Evolutionary conservation across 106 monocot genomes (phyloP), one percentile per base, ranked within the genome.

Genomic region (Platanthera zijinensis): DNA sequence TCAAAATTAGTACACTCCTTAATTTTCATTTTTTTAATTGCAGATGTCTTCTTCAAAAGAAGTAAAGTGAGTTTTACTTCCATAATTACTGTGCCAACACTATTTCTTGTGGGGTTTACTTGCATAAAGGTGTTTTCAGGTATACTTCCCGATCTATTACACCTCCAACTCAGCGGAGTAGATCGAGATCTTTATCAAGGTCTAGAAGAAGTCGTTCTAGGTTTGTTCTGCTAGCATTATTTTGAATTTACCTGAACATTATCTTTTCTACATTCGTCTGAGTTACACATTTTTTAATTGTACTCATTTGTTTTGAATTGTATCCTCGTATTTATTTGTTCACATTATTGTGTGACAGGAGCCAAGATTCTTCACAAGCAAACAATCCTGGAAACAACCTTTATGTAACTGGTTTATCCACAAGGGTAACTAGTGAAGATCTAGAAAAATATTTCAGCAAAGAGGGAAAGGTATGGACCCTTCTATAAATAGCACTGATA

Each of bases 361-460:
- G 86, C 73, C 74, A 22, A 75, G 90, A 90, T 56, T 63, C 72
- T 71, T 63, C 11, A 22, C 71, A 59, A 61, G 52, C 78, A 48
- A 28, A 15, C 11, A 94, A 94, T 79, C 94, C 90, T 78, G 94
- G 94, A 52, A 94, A 94, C 82, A 94, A 94, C 71, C 78, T 94
- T 57, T 94, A 88, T 54, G 83, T 94, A 10, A 90, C 90, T 13
- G 94, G 94, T 17, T 75, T 94, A 78, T 94, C 94, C 64, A 79
- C 82, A 8, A 73, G 94, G 56, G 82, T 90, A 54, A 87, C 86
- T 77, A 87, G 76, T 75, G 81, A 79, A 74, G 94, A 90, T 49
- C 90, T 94, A 81, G 90, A 94, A 83, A 88, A 84, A 25, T 89
- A 86, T 59, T 94, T 94, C 56, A 87, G 80, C 82, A 86, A 88